phyloP scores from a whole-genome alignment of 495 filamentous ascomycete genomes.

The Oleoguttula mirabilis region DNA sequence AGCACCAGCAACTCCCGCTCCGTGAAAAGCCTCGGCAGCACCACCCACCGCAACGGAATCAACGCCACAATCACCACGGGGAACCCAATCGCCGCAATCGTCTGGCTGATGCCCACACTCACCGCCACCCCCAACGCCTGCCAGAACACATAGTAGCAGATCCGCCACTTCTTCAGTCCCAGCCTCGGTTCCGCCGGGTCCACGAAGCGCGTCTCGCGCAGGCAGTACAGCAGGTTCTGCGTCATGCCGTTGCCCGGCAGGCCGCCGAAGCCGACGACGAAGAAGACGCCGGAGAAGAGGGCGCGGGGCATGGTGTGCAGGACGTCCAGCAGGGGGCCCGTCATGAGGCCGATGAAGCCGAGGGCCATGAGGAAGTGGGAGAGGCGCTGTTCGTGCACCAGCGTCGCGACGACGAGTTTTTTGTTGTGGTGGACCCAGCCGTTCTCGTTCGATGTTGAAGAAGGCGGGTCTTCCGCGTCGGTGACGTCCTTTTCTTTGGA shows the following conservation, averaged over 20 bases:
- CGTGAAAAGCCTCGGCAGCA: constrained; percentile 62
- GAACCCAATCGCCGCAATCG: constrained; percentile 84
- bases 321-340: constrained; percentile 68
- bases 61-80: constrained; percentile 73
- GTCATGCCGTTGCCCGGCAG: constrained; percentile 61
- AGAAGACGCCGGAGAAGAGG: constrained; percentile 84
- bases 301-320: constrained; percentile 78
- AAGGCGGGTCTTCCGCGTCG: constrained; percentile 33
- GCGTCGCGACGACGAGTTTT: constrained; percentile 45
- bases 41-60: constrained; percentile 60
- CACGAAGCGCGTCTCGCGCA: constrained; percentile 54
- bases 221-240: constrained; percentile 63
- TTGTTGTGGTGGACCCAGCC: constrained; percentile 35
- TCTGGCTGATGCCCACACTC: constrained; percentile 92
- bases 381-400: constrained; percentile 79
- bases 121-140: constrained; percentile 71
- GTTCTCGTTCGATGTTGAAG: not conserved
- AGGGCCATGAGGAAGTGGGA: constrained; percentile 80
- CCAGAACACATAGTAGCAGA: constrained; percentile 48
- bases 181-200: constrained; percentile 54
- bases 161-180: constrained; percentile 37
- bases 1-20: constrained; percentile 55
- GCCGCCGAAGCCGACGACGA: constrained; percentile 77
- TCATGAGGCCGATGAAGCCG: constrained; percentile 76
- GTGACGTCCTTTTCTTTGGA: constrained; percentile 27